Evolutionary conservation across 768 basidiomycete genomes (phyloP), one percentile per base, ranked within the genome.

Genomic region (Termitomyces sp.): DNA sequence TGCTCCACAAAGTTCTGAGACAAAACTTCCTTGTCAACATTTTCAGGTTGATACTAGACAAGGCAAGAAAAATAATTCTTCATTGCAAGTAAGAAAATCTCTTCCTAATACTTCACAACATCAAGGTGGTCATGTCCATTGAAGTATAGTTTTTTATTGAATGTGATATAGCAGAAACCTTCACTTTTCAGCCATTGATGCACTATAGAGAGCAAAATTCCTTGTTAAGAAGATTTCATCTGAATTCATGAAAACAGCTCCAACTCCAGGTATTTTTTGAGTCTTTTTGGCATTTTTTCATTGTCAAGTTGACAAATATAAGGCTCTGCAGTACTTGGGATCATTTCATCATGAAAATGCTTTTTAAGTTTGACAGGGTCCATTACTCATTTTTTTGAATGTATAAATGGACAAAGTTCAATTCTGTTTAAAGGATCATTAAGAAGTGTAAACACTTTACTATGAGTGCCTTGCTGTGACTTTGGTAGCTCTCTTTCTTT

Each of bases 71-170:
- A 53, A 43, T 68, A 62, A 10, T 55, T 47, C 3, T 53, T 55
- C 64, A 74, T 66, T 14, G 23, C 19, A 2, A 74, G 75, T 3
- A 75, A 49, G 46, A 71, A 76, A 5, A 40, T 42, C 6, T 71
- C 57, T 35, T 76, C 64, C 1, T 67, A 62, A 50, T 77, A 70
- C 11, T 63, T 43, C 0, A 75, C 65, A 34, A 74, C 71, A 68
- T 77, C 75, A 2, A 66, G 62, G 0, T 67, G 62, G 38, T 75
- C 68, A 43, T 66, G 70, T 31, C 74, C 74, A 71, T 77, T 29
- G 7, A 29, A 29, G 7, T 29, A 29, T 29, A 29, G 29, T 7
- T 7, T 7, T 7, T 29, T 29, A 52, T 72, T 69, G 57, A 69
- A 60, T 27, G 52, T 55, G 5, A 53, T 62, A 32, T 60, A 71